These are phyloP conservation scores for Psilocybe sp. DNA, from an alignment of 768 basidiomycete genomes.

Conservation along the genomic window DNA sequence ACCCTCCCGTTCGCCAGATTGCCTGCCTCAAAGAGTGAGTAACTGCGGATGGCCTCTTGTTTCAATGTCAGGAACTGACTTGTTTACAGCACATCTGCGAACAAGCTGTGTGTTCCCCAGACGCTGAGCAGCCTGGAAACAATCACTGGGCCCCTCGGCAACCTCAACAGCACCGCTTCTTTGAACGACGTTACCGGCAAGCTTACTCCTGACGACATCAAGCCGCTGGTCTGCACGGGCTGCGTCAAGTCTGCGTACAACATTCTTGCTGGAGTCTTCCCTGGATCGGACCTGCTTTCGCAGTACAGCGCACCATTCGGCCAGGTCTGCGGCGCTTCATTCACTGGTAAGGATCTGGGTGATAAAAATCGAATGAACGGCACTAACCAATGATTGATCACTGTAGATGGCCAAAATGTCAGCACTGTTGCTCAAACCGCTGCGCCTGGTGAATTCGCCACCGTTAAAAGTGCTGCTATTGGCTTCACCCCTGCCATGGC, in stretches of 20 bases:
- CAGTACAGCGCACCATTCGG: constrained; percentile 16
- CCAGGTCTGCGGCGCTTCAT: constrained; percentile 39
- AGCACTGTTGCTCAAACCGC: constrained; percentile 33
- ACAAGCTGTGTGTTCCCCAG: constrained; percentile 50
- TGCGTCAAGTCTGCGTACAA: constrained; percentile 46
- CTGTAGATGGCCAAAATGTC: constrained; percentile 35
- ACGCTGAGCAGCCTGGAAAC: constrained; percentile 44
- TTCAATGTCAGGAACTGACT: background rate
- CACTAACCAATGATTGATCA: background rate
- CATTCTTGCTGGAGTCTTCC: constrained; percentile 28
- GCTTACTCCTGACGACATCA: constrained; percentile 22
- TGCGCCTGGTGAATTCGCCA: constrained; percentile 13
- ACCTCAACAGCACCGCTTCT: constrained; percentile 13
- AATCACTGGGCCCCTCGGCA: constrained; percentile 28
- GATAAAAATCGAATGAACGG: background rate
- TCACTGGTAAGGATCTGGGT: constrained; percentile 36
- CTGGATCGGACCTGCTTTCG: constrained; percentile 22
- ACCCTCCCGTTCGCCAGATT: constrained; percentile 45
- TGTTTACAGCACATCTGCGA: constrained; percentile 7
- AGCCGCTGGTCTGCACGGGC: constrained; percentile 39
- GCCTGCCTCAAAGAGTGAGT: constrained; percentile 55
- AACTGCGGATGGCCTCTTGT: constrained; percentile 15
- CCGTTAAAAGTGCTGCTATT: background rate
- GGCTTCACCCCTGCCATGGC: constrained; percentile 1
- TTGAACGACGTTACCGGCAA: constrained; percentile 17